A percentile compares a stretch with the other conserved stretches of the same genome.
Evolutionary conservation across 768 basidiomycete species (phyloP).

Genomic region (Chiua virens): DNA sequence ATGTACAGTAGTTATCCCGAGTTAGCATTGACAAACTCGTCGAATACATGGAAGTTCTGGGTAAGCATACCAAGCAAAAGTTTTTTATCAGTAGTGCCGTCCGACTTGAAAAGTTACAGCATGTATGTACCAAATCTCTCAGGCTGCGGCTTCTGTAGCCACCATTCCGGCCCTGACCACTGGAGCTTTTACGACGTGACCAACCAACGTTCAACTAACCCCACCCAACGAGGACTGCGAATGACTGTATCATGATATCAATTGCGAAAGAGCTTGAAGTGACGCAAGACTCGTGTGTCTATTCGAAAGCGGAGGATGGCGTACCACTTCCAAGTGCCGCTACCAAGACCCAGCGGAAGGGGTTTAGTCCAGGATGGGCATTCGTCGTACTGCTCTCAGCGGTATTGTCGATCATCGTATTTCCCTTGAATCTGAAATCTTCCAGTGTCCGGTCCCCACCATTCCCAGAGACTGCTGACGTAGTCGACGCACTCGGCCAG

Average conservation of each 20-base stretch:
- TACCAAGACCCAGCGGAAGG: constrained; percentile 3
- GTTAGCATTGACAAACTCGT: too few species aligned
- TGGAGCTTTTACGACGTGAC: too few species aligned
- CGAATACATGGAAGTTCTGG: too few species aligned
- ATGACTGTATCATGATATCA: constrained; percentile 4
- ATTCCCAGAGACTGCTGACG: background rate
- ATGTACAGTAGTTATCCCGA: background rate
- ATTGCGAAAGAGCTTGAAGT: background rate
- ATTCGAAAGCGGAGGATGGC: background rate
- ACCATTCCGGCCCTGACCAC: too few species aligned
- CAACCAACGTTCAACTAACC: too few species aligned
- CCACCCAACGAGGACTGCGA: background rate
- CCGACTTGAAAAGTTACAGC: too few species aligned
- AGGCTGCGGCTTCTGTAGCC: too few species aligned
- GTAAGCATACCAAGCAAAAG: too few species aligned
- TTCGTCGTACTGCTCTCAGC: constrained; percentile 14
- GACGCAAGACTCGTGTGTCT: constrained; percentile 1
- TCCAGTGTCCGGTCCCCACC: background rate
- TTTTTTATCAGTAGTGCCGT: too few species aligned
- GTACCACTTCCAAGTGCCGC: background rate
- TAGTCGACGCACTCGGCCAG: background rate
- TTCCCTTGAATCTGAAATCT: constrained; percentile 5
- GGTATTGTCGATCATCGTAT: constrained; percentile 16
- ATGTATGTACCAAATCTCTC: too few species aligned
- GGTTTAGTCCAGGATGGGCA: constrained; percentile 9